phyloP scores from a whole-genome alignment of 108 stramenopile genomes.

The Nannochloropsis gaditana region DNA sequence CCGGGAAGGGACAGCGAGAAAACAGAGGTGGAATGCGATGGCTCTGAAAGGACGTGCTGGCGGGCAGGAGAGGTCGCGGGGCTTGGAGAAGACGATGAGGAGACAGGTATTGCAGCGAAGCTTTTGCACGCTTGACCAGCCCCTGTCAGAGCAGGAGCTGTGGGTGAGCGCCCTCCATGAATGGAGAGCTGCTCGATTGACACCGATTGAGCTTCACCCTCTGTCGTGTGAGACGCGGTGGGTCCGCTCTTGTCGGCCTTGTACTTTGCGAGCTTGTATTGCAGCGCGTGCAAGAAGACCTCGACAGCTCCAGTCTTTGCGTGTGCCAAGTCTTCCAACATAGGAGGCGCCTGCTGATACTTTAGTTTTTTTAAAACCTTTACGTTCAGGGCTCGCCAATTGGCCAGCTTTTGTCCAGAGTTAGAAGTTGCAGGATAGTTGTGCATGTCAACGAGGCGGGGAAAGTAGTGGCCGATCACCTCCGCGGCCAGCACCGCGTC shows the following conservation, averaged over 20 bases:
- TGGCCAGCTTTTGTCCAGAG: slow-evolving; percentile 59
- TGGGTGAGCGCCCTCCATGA: neutral
- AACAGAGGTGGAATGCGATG: neutral
- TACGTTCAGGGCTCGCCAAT: slow-evolving; percentile 59
- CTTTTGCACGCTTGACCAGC: neutral
- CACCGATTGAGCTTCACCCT: neutral
- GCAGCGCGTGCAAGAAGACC: slow-evolving; percentile 39
- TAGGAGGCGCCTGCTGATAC: slow-evolving; percentile 32
- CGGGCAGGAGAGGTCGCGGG: neutral
- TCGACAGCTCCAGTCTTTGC: slow-evolving; percentile 58
- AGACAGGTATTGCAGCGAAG: neutral
- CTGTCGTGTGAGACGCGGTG: neutral
- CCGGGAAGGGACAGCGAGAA: neutral
- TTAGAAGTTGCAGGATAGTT: slow-evolving; percentile 61
- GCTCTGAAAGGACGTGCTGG: no score
- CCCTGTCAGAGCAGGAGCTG: neutral
- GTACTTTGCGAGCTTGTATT: slow-evolving; percentile 45
- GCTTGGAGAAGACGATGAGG: neutral
- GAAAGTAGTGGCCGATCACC: slow-evolving; percentile 62
- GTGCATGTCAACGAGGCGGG: slow-evolving; percentile 61
- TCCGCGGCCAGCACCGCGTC: slow-evolving; percentile 64
- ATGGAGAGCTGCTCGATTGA: neutral
- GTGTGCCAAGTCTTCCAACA: slow-evolving; percentile 53
- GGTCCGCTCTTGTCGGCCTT: neutral
- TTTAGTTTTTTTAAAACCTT: slow-evolving; percentile 53